Base-by-base conservation (phyloP, 768 basidiomycete genomes). In the Termitomyces sp. region DNA sequence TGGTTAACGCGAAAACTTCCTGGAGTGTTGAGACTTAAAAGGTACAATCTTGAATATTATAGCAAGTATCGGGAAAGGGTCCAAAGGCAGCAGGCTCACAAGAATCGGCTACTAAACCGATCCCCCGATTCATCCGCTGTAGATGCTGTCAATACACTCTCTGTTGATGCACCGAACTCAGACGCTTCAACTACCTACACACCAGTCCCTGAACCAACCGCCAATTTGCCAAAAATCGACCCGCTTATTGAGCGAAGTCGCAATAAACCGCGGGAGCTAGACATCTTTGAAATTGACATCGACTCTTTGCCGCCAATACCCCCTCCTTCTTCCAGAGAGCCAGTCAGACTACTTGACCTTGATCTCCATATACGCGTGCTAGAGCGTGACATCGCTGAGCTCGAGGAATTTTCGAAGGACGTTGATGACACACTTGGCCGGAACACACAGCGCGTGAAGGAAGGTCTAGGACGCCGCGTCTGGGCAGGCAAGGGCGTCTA, bases 401-500 rank as follows among this genome's bases (percentile, higher is more conserved):
- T 92, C 23, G 68, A 74, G 51, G 62, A 68, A 2, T 75, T 90
- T 51, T 66, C 74, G 37, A 60, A 66, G 3, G 75, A 71, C 32
- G 68, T 84, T 12, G 67, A 68, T 12, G 69, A 71, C n/a, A 70
- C 79, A 2, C 60, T 82, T 7, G 78, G 73, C 5, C 82, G 87
- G 10, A 81, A 75, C 17, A 73, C 74, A 3, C 82, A 86, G 59
- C 81, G 89, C 17, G 56, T 83, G n/a, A 90, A 90, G 70, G 89
- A 92, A 71, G 77, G 82, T 31, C 71, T 91, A n/a, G 88, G 88
- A 9, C 82, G 90, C n/a, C 83, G 90, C 11, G 82, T 92, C 0
- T 90, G 88, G 88, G 67, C 61, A 5, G 75, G 68, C 32, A 83
- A 81, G 67, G 72, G 83, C 53, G 61, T 92, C 3, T 92, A 79